These are phyloP conservation scores for Eucalyptus lansdowneana DNA, from an alignment of 345 rosid genomes.

Conservation along the genomic window DNA sequence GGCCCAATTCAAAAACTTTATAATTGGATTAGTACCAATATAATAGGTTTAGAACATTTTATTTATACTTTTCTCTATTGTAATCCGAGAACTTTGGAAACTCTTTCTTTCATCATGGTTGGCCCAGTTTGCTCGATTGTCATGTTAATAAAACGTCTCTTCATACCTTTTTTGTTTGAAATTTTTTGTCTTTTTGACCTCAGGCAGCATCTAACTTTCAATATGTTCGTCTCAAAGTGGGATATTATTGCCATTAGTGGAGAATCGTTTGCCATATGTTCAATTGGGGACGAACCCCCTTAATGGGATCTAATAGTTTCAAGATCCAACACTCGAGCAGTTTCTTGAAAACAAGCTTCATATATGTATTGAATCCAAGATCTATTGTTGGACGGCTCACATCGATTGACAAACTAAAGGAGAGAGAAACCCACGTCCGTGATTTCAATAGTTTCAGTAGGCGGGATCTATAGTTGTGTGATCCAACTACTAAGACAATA, in stretches of 20 bases:
- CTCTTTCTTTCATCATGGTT: not conserved
- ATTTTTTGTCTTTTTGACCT: not conserved
- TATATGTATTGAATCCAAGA: not conserved
- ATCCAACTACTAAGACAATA: not conserved
- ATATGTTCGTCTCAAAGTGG: not conserved
- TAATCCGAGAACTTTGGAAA: not conserved
- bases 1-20: accelerated
- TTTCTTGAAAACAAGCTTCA: not conserved
- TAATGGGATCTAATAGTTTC: not conserved
- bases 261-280: not conserved
- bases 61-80: not conserved
- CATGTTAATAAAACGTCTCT: not conserved
- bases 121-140: not conserved
- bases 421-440: not conserved
- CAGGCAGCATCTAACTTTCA: not conserved
- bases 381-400: not conserved
- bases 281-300: not conserved
- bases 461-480: not conserved
- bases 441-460: not conserved
- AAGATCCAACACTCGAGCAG: not conserved
- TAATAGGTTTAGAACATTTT: too few relatives aligned
- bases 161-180: not conserved
- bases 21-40: too few relatives aligned
- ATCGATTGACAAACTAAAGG: not conserved
- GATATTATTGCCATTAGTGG: not conserved